Evolutionary conservation across 805 yeast species (phyloP).

Genomic region (Ogataea sp.): DNA sequence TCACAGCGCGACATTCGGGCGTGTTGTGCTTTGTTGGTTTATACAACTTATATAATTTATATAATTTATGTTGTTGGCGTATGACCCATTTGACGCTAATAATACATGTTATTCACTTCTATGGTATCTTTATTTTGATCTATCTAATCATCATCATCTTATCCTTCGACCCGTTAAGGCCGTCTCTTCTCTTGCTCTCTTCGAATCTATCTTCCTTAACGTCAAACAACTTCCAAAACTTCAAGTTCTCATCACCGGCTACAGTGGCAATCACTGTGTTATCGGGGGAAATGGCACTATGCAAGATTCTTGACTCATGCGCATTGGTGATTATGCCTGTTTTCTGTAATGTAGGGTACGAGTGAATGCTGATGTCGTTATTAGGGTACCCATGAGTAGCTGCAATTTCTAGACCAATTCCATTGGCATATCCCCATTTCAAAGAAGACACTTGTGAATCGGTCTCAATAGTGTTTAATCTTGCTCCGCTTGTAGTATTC

Average conservation of each 20-base stretch:
- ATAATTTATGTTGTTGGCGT: too few species aligned
- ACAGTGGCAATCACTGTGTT: conserved; percentile 86
- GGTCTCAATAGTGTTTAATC: conserved; percentile 80
- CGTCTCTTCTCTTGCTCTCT: neutral
- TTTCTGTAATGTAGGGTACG: conserved; percentile 77
- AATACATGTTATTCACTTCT: too few species aligned
- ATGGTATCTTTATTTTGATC: neutral
- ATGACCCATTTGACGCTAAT: too few species aligned
- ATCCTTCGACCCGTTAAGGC: neutral
- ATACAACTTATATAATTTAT: too few species aligned
- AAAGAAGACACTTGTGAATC: conserved; percentile 93
- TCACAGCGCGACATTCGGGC: too few species aligned
- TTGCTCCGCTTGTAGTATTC: conserved; percentile 87
- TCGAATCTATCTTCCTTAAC: conserved; percentile 6
- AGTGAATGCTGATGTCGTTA: conserved; percentile 74
- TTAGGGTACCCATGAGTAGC: conserved; percentile 93
- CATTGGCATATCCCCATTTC: conserved; percentile 77
- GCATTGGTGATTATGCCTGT: conserved; percentile 84
- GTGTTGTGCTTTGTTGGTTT: too few species aligned
- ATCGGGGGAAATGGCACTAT: conserved; percentile 84
- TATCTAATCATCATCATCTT: neutral
- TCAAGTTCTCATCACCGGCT: conserved; percentile 92
- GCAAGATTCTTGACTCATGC: conserved; percentile 82
- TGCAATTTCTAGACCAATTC: conserved; percentile 74
- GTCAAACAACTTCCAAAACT: conserved; percentile 90